phyloP scores from a whole-genome alignment of 2,329 filamentous ascomycete species.

The Trichoderma guizhouense region DNA sequence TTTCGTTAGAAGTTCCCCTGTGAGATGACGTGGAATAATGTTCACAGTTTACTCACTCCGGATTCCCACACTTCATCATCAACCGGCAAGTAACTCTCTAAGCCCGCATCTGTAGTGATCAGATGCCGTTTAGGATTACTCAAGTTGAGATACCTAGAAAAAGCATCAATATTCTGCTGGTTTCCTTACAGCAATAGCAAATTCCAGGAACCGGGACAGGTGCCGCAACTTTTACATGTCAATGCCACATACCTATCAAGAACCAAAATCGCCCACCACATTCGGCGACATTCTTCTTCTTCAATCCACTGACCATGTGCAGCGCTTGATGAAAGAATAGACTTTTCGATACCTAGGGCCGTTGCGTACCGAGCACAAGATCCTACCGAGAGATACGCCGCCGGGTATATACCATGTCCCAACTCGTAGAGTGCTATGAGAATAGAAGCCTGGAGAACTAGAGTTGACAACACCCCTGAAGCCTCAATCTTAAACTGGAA shows the following conservation, averaged over 20 bases:
- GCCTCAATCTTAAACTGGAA: constrained; percentile 11
- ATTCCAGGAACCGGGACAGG: background rate
- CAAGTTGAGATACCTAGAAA: constrained; percentile 15
- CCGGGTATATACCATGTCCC: constrained; percentile 8
- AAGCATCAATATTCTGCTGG: background rate
- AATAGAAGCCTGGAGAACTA: constrained; percentile 10
- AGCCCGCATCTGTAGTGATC: constrained; percentile 16
- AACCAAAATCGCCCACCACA: constrained; percentile 16
- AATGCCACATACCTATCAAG: constrained; percentile 7
- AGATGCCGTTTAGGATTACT: constrained; percentile 12
- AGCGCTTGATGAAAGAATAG: background rate
- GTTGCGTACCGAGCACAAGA: constrained; percentile 12
- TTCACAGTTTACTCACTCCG: background rate
- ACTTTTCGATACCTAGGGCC: constrained; percentile 1
- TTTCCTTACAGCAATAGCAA: background rate
- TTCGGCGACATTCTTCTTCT: constrained; percentile 10
- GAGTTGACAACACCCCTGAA: background rate
- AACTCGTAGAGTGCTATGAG: constrained; percentile 13
- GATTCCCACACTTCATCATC: constrained; percentile 17
- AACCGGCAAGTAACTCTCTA: constrained; percentile 15
- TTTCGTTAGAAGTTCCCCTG: background rate
- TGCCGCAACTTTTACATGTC: background rate
- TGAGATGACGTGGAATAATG: too few relatives aligned
- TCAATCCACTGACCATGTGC: background rate
- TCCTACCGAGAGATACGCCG: constrained; percentile 1